These are phyloP conservation scores for Selenicereus undatus DNA, from an alignment of 148 eudicot species.

Conservation along the genomic window DNA sequence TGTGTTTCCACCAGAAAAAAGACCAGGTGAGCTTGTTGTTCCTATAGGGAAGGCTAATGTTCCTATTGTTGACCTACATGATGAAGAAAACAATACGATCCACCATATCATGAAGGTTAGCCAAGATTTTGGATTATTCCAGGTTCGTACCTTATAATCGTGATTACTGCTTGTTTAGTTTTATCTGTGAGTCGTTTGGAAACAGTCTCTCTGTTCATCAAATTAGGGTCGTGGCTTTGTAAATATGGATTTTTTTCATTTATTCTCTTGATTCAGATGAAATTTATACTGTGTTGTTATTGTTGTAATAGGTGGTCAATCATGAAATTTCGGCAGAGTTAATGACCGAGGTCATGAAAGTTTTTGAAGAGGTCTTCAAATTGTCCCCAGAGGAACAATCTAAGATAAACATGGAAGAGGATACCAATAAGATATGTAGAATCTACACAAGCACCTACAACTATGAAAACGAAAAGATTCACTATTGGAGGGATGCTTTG, in stretches of 20 bases:
- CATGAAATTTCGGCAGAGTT: conserved; percentile 5
- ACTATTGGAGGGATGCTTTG: conserved; percentile 27
- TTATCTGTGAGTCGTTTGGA: not conserved
- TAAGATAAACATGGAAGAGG: conserved; percentile 18
- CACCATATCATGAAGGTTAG: conserved; percentile 3
- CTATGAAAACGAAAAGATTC: conserved; percentile 14
- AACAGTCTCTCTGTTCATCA: not conserved
- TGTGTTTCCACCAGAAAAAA: conserved; percentile 14
- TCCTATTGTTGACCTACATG: conserved; percentile 21
- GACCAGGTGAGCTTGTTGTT: conserved; percentile 14
- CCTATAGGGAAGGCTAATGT: not conserved
- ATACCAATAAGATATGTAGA: conserved; percentile 7
- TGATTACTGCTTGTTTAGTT: too few species aligned
- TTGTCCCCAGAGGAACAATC: conserved; percentile 15
- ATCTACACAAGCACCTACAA: conserved; percentile 20
- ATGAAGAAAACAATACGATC: conserved; percentile 3
- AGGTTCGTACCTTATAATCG: conserved; percentile 2
- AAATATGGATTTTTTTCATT: too few species aligned
- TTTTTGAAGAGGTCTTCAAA: conserved; percentile 15
- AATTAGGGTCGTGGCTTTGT: not conserved
- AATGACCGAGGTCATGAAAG: conserved; percentile 10
- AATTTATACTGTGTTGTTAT: not conserved
- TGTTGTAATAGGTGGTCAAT: conserved; percentile 14
- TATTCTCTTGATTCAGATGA: not conserved
- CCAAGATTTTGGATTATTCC: conserved; percentile 21